A percentile compares a stretch with the other conserved stretches of the same genome.
Evolutionary conservation across 371 early-diverging fungal species (phyloP).

Genomic region (Nematocida parisii): DNA sequence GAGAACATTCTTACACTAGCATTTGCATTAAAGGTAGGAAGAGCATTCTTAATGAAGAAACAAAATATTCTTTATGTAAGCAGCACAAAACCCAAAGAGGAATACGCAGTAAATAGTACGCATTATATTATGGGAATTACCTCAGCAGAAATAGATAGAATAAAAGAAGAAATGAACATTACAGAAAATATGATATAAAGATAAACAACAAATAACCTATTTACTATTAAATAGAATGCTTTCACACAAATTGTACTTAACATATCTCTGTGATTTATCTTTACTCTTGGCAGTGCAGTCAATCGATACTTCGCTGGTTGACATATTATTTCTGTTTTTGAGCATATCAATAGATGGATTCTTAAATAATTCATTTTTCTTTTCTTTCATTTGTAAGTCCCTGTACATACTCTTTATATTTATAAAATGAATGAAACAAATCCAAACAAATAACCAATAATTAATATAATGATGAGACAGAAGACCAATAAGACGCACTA

Average conservation of each 20-base stretch:
- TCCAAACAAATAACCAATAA: constrained; percentile 32
- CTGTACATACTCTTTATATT: background rate
- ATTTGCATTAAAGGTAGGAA: constrained; percentile 65
- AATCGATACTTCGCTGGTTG: background rate
- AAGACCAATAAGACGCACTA: too few species aligned
- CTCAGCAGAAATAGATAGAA: constrained; percentile 9
- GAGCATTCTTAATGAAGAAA: constrained; percentile 20
- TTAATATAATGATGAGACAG: background rate
- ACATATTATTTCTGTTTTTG: background rate
- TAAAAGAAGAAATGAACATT: background rate
- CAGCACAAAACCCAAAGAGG: background rate
- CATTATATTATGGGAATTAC: constrained; percentile 40
- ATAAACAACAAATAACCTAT: background rate
- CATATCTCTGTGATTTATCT: background rate
- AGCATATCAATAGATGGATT: constrained; percentile 9
- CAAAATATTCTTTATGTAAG: constrained; percentile 27
- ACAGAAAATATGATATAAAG: constrained; percentile 6
- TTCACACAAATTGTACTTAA: constrained; percentile 40
- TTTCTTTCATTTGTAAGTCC: constrained; percentile 2
- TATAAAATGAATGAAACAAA: constrained; percentile 2
- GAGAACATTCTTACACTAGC: constrained; percentile 68
- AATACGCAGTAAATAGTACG: background rate
- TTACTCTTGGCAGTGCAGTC: background rate
- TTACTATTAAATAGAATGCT: constrained; percentile 45
- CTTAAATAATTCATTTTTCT: constrained; percentile 12